phyloP scores from a whole-genome alignment of 495 filamentous ascomycete genomes.

The Podospora fimiseda region DNA sequence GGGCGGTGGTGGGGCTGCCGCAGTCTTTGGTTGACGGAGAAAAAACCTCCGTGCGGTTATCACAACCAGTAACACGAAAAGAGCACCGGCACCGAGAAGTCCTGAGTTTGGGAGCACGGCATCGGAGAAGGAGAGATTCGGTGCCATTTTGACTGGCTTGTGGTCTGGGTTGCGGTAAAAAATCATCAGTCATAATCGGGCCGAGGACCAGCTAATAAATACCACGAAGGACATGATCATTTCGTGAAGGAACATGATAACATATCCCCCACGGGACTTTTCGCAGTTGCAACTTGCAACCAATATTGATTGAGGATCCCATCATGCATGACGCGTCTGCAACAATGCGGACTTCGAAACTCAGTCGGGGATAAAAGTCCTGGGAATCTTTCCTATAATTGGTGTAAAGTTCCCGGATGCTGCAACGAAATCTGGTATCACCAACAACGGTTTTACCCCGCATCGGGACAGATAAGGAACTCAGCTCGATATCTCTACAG shows the following conservation, averaged over 20 bases:
- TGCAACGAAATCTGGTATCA: not conserved
- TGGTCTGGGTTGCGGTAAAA: too few species aligned
- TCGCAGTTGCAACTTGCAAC: too few species aligned
- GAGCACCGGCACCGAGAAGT: not conserved
- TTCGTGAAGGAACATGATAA: too few species aligned
- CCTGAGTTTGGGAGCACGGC: not conserved
- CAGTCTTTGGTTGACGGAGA: not conserved
- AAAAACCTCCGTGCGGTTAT: not conserved
- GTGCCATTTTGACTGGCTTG: not conserved
- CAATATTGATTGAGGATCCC: too few species aligned
- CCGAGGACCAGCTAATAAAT: too few species aligned
- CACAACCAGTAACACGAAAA: not conserved
- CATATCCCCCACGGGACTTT: too few species aligned
- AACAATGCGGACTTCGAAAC: too few species aligned
- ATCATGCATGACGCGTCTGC: too few species aligned
- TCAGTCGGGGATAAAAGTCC: too few species aligned
- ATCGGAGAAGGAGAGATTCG: not conserved
- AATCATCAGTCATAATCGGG: too few species aligned
- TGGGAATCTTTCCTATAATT: not conserved
- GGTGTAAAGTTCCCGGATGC: not conserved
- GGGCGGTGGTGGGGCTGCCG: constrained; percentile 1
- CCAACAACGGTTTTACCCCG: not conserved
- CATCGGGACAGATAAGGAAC: not conserved
- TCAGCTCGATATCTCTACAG: too few species aligned
- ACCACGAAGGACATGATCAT: too few species aligned